Base-by-base conservation (phyloP, 176 grass and related monocot species). In the Cocos nucifera region DNA sequence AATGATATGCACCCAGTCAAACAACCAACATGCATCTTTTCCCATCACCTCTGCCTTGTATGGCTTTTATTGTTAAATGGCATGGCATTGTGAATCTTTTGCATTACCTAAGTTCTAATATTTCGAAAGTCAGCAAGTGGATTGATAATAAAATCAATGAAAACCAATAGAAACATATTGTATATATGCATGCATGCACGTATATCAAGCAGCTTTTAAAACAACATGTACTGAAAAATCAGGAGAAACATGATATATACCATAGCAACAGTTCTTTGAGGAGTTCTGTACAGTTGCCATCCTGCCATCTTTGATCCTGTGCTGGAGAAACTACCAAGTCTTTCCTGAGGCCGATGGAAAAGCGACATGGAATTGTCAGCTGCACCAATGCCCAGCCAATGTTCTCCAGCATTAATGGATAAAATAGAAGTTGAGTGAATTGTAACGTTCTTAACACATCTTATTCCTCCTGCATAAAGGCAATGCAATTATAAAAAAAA, bases 231-330 rank as follows among this genome's bases (percentile, higher is more conserved):
- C 1, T 39, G 2, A 44, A 71, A 19, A 71, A 19, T 61, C 57
- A 49, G 53, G 18, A 66, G 60, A 65, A 19, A 63, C 23, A 22
- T 44, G 35, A 44, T 44, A 44, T 44, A 44, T 68, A 98, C 93
- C 93, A 98, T 69, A 67, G 93, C 84, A 83, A 86, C 71, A 49
- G 93, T 81, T 80, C 86, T 98, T 67, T 98, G 93, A 67, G 93
- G 93, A 73, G 88, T 92, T 79, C 93, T 90, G 59, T 98, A 98
- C 62, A 98, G 84, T 79, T 98, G 93, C 93, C 93, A 98, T 75
- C 79, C 88, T 65, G 84, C 77, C 55, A 65, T 73, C 81, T 98
- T 98, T 50, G 84, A 85, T 82, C 81, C 83, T 65, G 87, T 60
- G 66, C 83, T 80, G 49, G 93, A 75, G 59, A 98, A 89, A 69